phyloP scores from a whole-genome alignment of 2,329 filamentous ascomycete species.

The Cercospora beticola region DNA sequence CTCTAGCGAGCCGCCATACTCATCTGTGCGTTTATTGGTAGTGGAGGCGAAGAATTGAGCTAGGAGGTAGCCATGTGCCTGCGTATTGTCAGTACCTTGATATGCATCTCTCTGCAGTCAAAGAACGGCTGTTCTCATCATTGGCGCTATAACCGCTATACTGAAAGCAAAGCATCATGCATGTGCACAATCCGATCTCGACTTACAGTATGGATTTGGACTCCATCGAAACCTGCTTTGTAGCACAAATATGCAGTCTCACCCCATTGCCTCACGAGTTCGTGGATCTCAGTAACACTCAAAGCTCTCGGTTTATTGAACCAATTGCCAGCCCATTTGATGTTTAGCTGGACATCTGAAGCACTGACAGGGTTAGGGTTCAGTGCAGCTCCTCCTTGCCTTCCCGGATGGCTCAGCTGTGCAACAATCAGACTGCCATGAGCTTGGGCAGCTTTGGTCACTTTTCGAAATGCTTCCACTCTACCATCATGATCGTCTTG shows the following conservation, averaged over 20 bases:
- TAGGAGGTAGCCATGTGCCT: conserved; percentile 45
- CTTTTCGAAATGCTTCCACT: conserved; percentile 27
- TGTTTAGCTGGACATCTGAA: conserved; percentile 35
- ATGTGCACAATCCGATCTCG: not conserved
- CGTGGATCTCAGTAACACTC: conserved; percentile 32
- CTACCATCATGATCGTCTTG: conserved; percentile 31
- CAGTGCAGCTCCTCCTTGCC: conserved; percentile 32
- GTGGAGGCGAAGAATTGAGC: conserved; percentile 44
- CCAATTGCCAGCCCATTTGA: conserved; percentile 31
- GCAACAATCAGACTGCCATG: conserved; percentile 34
- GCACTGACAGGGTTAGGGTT: conserved; percentile 36
- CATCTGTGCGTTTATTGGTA: conserved; percentile 45
- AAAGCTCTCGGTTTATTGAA: conserved; percentile 35
- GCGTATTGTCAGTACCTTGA: not conserved
- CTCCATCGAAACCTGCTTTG: conserved; percentile 35
- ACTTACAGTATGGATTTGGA: conserved; percentile 26
- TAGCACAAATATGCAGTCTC: conserved; percentile 31
- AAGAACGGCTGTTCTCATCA: not conserved
- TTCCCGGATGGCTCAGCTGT: conserved; percentile 35
- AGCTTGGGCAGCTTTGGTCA: conserved; percentile 28
- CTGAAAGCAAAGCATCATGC: not conserved
- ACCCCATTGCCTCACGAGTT: conserved; percentile 31
- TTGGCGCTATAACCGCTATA: not conserved
- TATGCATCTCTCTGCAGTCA: not conserved
- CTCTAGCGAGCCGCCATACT: conserved; percentile 45